Evolutionary conservation across 1,284 basidiomycete genomes (phyloP).

Genomic region (Thelephora terrestris): DNA sequence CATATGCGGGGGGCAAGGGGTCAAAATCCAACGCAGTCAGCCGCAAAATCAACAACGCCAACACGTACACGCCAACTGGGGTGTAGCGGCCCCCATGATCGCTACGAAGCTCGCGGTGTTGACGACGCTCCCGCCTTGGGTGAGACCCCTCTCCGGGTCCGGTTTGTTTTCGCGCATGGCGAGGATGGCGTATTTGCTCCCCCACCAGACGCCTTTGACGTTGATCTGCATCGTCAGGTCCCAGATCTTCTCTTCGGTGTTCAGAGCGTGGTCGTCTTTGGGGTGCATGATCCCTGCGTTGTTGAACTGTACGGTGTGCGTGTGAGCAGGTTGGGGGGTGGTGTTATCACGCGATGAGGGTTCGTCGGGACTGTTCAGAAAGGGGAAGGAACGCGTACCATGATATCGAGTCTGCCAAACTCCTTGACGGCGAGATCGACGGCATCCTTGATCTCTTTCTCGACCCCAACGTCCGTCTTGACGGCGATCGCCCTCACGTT

Average conservation of each 20-base stretch:
- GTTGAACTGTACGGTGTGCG: slow-evolving; percentile 53
- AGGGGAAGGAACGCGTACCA: slow-evolving; percentile 52
- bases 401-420: slow-evolving; percentile 86
- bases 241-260: slow-evolving; percentile 95
- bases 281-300: slow-evolving; percentile 98
- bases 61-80: slow-evolving; percentile 84
- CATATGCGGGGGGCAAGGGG: neutral
- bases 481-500: slow-evolving; percentile 63
- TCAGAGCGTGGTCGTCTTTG: slow-evolving; percentile 86
- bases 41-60: slow-evolving; percentile 3
- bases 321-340: neutral
- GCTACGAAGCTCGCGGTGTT: slow-evolving; percentile 97
- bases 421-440: slow-evolving; percentile 74
- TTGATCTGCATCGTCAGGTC: slow-evolving; percentile 91
- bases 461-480: slow-evolving; percentile 84
- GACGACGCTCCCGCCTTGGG: slow-evolving; percentile 87
- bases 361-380: no score
- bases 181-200: slow-evolving; percentile 91
- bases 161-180: slow-evolving; percentile 90
- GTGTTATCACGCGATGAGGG: no score
- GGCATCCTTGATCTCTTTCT: slow-evolving; percentile 73
- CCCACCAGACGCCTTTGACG: slow-evolving; percentile 98
- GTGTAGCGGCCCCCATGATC: slow-evolving; percentile 87
- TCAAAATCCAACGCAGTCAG: neutral
- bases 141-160: slow-evolving; percentile 73